Conservation (phyloP, 2,329 filamentous ascomycete genomes). For the Xylaria polymorpha region DNA sequence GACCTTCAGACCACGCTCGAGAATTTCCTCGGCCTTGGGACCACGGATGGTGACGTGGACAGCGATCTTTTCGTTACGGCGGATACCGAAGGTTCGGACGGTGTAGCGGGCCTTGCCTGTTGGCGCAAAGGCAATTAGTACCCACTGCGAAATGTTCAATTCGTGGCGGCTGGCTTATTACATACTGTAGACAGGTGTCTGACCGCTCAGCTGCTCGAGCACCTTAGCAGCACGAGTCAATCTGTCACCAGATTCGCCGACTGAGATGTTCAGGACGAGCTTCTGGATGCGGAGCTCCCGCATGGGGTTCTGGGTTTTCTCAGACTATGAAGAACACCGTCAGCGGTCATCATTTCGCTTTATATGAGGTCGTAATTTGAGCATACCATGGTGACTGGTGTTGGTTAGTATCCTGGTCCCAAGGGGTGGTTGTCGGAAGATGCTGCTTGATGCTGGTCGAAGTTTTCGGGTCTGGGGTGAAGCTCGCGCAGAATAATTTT, state of each 20-base stretch:
- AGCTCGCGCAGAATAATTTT: slow-evolving; percentile 39
- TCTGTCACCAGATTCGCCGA: slow-evolving; percentile 99
- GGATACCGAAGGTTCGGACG: slow-evolving; percentile 99
- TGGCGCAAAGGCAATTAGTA: slow-evolving; percentile 38
- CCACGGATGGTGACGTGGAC: slow-evolving; percentile 99
- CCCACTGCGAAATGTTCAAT: not conserved
- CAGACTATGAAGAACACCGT: slow-evolving; percentile 63
- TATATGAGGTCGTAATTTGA: not conserved
- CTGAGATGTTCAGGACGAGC: slow-evolving; percentile 84
- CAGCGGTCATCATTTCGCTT: slow-evolving; percentile 36
- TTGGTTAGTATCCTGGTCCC: slow-evolving; percentile 46
- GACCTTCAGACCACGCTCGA: slow-evolving; percentile 99
- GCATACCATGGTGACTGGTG: slow-evolving; percentile 55
- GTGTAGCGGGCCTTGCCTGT: slow-evolving; percentile 99
- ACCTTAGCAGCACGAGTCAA: slow-evolving; percentile 99
- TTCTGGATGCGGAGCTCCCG: slow-evolving; percentile 90
- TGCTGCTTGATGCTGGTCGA: slow-evolving; percentile 24
- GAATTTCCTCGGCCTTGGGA: slow-evolving; percentile 98
- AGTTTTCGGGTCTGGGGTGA: slow-evolving; percentile 21
- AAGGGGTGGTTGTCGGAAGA: slow-evolving; percentile 32
- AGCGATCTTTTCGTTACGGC: slow-evolving; percentile 99
- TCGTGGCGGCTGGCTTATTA: slow-evolving; percentile 41
- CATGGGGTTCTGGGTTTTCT: slow-evolving; percentile 98
- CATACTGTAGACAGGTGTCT: slow-evolving; percentile 99
- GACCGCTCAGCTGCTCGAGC: slow-evolving; percentile 98